Percentiles rank a stretch among this genome's conserved stretches.
Evolutionary conservation across 1,139 yeast genomes (phyloP).

Genomic region (Diutina mesorugosa): DNA sequence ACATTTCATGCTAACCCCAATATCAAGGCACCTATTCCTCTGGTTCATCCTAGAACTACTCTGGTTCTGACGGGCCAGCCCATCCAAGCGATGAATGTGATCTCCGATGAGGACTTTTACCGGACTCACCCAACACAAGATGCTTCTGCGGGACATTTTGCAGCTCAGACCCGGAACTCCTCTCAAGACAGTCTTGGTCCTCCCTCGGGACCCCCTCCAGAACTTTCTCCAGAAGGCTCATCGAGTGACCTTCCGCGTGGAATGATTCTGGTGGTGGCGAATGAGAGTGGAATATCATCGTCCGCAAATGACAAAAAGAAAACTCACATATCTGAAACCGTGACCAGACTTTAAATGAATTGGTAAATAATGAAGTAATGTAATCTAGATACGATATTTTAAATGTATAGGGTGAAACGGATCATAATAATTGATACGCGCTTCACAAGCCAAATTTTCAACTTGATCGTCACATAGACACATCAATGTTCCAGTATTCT

Average conservation of each 20-base stretch:
- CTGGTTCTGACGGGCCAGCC: background rate
- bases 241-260: background rate
- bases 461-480: background rate
- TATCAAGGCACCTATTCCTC: slow-evolving; percentile 9
- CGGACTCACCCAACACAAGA: background rate
- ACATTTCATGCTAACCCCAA: slow-evolving; percentile 28
- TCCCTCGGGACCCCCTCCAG: slow-evolving; percentile 1
- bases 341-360: background rate
- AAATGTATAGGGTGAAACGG: background rate
- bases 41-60: background rate
- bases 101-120: background rate
- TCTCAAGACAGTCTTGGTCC: background rate
- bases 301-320: background rate
- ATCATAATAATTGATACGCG: background rate
- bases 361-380: background rate
- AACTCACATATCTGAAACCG: background rate
- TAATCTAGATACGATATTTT: background rate
- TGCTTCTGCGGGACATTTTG: background rate
- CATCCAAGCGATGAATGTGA: background rate
- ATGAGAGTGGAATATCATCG: background rate
- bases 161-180: background rate
- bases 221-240: background rate
- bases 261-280: background rate
- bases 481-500: background rate
- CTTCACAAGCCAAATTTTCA: background rate